These are phyloP conservation scores for Capillidium heterosporum DNA, from an alignment of 371 early-diverging fungal genomes.

Conservation along the genomic window DNA sequence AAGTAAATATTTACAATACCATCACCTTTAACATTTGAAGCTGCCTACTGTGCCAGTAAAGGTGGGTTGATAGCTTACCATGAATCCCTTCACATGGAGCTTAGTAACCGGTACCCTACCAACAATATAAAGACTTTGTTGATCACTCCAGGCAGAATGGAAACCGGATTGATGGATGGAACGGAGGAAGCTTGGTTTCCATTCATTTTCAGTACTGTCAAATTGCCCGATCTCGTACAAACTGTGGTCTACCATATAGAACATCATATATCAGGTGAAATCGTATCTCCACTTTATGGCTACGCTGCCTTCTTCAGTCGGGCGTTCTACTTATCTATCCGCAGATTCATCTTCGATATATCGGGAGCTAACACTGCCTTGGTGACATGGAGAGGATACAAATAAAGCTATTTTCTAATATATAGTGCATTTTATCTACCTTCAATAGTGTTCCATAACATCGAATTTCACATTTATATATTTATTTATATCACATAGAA, in stretches of 20 bases:
- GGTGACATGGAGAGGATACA: background rate
- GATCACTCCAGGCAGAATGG: conserved; percentile 23
- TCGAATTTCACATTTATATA: too few species aligned
- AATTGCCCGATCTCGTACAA: background rate
- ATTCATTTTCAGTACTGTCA: conserved; percentile 1
- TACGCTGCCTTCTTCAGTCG: background rate
- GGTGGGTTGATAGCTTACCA: conserved; percentile 26
- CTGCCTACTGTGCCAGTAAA: conserved; percentile 35
- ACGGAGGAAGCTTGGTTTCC: conserved; percentile 15
- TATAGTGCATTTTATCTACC: too few species aligned
- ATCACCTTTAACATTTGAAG: conserved; percentile 8
- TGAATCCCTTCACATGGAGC: conserved; percentile 29
- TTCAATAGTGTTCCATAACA: too few species aligned
- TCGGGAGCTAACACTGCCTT: background rate
- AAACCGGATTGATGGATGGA: conserved; percentile 30
- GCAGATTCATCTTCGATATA: background rate
- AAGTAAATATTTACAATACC: conserved; percentile 7
- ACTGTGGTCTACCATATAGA: background rate
- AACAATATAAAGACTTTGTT: conserved; percentile 13
- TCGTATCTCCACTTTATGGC: background rate
- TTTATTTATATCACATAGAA: too few species aligned
- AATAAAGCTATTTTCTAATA: too few species aligned
- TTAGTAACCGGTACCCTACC: conserved; percentile 13
- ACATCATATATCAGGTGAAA: background rate
- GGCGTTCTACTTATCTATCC: background rate